Percentiles rank a stretch among this genome's conserved stretches.
Evolutionary conservation across 2,329 filamentous ascomycete genomes (phyloP).

Genomic region (Sporothrix inflata): DNA sequence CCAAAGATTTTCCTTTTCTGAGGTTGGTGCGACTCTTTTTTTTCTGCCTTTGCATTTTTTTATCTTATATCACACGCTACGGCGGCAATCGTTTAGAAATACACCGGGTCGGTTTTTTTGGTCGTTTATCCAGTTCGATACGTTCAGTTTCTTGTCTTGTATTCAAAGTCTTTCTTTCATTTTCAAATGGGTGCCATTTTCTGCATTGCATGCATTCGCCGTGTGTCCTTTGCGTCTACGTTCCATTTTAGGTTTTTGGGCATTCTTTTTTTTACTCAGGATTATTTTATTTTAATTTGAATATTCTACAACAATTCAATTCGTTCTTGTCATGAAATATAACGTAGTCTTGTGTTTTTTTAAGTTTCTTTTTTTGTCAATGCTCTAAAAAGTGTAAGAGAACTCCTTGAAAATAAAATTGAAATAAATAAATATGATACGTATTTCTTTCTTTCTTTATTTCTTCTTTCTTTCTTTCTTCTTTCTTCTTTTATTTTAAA

Average conservation of each 20-base stretch:
- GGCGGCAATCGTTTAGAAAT: slow-evolving; percentile 23
- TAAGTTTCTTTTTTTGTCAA: too few relatives aligned
- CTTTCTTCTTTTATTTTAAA: too few relatives aligned
- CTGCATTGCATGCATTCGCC: not conserved
- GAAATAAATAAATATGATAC: too few relatives aligned
- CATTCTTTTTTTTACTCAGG: not conserved
- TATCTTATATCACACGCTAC: slow-evolving; percentile 13
- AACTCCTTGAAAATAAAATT: too few relatives aligned
- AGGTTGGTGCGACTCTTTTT: not conserved
- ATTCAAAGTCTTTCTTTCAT: not conserved
- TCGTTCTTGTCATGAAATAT: too few relatives aligned
- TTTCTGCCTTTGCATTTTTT: not conserved
- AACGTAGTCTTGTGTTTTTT: too few relatives aligned
- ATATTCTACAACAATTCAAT: not conserved
- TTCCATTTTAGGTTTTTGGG: not conserved
- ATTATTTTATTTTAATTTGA: slow-evolving; percentile 22
- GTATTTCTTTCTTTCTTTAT: too few relatives aligned
- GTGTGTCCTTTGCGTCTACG: not conserved
- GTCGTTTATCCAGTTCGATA: not conserved
- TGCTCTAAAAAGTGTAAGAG: too few relatives aligned
- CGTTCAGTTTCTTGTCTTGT: not conserved
- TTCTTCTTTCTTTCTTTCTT: too few relatives aligned
- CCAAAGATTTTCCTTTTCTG: not conserved
- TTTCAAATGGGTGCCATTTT: not conserved
- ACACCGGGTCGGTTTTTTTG: not conserved